Evolutionary conservation across 2,329 filamentous ascomycete species (phyloP), one percentile per base, ranked within the genome.

Genomic region (Aphanocladium album): DNA sequence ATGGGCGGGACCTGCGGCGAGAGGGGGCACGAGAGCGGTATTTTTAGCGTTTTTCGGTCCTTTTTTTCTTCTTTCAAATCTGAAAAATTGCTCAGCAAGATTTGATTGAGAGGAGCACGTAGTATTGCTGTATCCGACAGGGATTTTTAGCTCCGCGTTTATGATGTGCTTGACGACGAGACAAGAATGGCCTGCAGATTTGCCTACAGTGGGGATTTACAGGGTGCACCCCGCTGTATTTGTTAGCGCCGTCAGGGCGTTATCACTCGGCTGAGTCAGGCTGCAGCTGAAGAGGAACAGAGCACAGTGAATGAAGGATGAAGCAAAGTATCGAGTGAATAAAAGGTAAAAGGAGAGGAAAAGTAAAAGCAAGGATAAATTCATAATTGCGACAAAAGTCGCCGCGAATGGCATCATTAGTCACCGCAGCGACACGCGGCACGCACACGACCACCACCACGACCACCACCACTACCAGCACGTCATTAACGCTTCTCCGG

Each of bases 201-300:
- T 46, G 43, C 41, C 19, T 19, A 41, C 43, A 46, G 54, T 47
- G 54, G 54, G 46, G 49, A 33, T 25, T 21, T n/a, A n/a, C 8
- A 46, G 50, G 19, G 19, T 55, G 39, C 25, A 2, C 21, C 25
- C 6, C 23, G 47, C n/a, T 51, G 47, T 51, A 23, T 46, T 46
- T 46, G 19, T 21, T 46, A 46, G 43, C 19, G 43, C 21, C 23
- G 27, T 43, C 37, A 21, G 17, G 4, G 7, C 47, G 53, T 57
- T 57, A 57, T 47, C 54, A 57, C 27, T 16, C 19, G 41, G 54
- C 41, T 57, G 54, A 57, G 54, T 57, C 54, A 57, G 54, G 54
- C 41, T 57, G 54, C 51, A 54, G 51, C 8, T 27, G 51, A 54
- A 23, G 17, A 30, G 12, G 17, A 5, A 5, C 12, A 3, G 16